Percentiles rank a stretch among this genome's conserved stretches.
phyloP scores from a whole-genome alignment of 1,139 yeast genomes.

The Suhomyces ambrosiae region DNA sequence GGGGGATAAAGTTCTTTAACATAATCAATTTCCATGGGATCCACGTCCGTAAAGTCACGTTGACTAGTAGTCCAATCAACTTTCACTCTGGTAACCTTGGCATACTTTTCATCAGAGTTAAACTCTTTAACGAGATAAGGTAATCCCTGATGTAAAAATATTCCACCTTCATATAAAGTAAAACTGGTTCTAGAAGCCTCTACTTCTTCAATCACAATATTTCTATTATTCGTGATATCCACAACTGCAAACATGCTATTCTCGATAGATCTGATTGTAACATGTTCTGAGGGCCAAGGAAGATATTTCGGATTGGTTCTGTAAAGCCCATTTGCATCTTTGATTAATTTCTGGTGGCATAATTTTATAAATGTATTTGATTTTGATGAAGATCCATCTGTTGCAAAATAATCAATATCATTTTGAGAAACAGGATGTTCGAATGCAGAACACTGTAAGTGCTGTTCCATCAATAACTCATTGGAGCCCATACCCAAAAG shows the following conservation, averaged over 20 bases:
- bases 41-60: slow-evolving; percentile 89
- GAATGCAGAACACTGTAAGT: slow-evolving; percentile 91
- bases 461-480: slow-evolving; percentile 63
- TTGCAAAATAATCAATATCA: slow-evolving; percentile 61
- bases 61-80: slow-evolving; percentile 95
- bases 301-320: slow-evolving; percentile 61
- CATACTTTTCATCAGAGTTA: slow-evolving; percentile 71
- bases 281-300: slow-evolving; percentile 79
- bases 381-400: slow-evolving; percentile 18
- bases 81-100: slow-evolving; percentile 81
- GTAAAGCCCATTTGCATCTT: slow-evolving; percentile 56
- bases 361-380: slow-evolving; percentile 34
- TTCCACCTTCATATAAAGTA: slow-evolving; percentile 93
- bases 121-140: slow-evolving; percentile 86
- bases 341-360: slow-evolving; percentile 46
- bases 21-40: slow-evolving; percentile 73
- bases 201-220: slow-evolving; percentile 82
- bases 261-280: slow-evolving; percentile 79
- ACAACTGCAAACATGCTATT: slow-evolving; percentile 84
- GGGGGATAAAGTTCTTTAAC: slow-evolving; percentile 53
- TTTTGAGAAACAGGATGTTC: slow-evolving; percentile 65
- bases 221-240: slow-evolving; percentile 75
- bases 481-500: slow-evolving; percentile 39
- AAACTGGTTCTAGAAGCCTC: slow-evolving; percentile 88
- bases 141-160: slow-evolving; percentile 89